Base-by-base conservation (phyloP, 129 eudicot genomes). In the Lonicera japonica region DNA sequence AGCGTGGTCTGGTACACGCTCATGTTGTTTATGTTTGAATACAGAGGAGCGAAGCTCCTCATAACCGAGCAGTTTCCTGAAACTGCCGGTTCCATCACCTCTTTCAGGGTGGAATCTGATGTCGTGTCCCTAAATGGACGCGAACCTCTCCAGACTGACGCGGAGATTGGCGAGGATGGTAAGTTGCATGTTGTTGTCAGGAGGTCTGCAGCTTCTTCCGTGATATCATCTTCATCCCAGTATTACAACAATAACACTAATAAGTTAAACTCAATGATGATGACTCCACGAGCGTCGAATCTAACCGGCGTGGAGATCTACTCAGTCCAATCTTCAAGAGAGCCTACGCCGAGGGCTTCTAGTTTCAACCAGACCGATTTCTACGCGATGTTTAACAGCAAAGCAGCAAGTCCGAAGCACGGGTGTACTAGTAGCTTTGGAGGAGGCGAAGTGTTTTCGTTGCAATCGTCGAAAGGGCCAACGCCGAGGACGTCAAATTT, bases 221-320 rank as follows among this genome's bases (percentile, higher is more conserved):
- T 86, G 63, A 63, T 81, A 1, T 84, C 92, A 10, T 80, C 87
- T 12, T 90, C 50, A 1, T 8, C 50, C 13, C 16, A 43, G 14
- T 8, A 43, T 14, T 8, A 43, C 50, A 43, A 43, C 13, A 43
- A 43, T 14, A 43, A 43, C 50, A 43, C 77, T 21, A 79, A 83
- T 22, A 81, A 79, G 63, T 68, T 81, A 5, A 75, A 80, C 52
- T 73, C 86, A 13, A 21, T 68, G 1, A 74, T 92, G 57, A 87
- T 92, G 57, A 87, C 98, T 0, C 95, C 98, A 0, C 70, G 98
- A 54, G 95, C 95, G 0, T 91, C 98, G 0, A 91, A 91, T 21
- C 25, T 91, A n/a, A 91, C 98, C 0, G 98, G 96, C 9, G 98
- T 87, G 0, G 98, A 91, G 82, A 91, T 91, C 52, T 91, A 91